A percentile compares a stretch with the other conserved stretches of the same genome.
Conservation (phyloP, 176 grass and related monocot species). For the Oryza meridionalis region DNA sequence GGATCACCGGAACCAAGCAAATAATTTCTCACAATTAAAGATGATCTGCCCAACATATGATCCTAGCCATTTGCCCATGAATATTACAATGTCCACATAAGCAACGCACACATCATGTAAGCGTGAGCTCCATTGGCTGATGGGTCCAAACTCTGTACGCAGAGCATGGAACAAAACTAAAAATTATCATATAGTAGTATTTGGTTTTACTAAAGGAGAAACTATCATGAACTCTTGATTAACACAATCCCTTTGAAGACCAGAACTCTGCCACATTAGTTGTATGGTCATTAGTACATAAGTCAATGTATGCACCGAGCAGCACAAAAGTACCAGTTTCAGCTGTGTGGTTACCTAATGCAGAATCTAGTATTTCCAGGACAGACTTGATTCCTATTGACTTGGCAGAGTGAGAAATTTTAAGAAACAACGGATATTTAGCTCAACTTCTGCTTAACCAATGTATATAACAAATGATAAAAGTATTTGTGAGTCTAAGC, state of each 20-base stretch:
- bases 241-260: background rate
- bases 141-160: background rate
- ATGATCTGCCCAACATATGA: background rate
- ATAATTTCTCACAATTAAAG: background rate
- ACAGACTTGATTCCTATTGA: background rate
- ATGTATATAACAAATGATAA: background rate
- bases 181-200: no score
- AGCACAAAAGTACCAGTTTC: background rate
- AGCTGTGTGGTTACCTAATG: background rate
- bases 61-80: background rate
- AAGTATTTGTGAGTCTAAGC: background rate
- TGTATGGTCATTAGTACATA: no score
- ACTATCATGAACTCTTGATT: no score
- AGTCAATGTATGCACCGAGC: background rate
- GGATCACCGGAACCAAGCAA: background rate
- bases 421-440: background rate
- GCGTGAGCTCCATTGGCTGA: background rate
- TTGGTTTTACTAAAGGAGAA: no score
- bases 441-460: background rate
- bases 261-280: no score
- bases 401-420: background rate
- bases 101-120: background rate
- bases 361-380: slow-evolving; percentile 2
- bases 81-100: background rate
- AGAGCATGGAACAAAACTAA: no score